These are phyloP conservation scores for Thuja plicata DNA, from an alignment of 83 land plant species.

Conservation along the genomic window DNA sequence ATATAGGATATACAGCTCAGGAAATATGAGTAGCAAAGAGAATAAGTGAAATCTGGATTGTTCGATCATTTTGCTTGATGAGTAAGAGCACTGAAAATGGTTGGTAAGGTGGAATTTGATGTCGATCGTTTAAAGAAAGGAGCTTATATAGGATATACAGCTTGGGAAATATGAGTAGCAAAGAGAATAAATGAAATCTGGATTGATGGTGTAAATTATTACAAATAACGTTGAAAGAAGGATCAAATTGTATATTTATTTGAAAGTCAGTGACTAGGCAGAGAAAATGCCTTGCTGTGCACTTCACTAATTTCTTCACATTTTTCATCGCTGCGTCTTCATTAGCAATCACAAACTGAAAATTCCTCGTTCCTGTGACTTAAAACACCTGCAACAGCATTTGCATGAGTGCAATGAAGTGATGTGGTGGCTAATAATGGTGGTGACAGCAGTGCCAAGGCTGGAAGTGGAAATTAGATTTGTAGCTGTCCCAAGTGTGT, in stretches of 20 bases:
- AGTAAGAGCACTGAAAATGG: background rate
- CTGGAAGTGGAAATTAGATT: no score
- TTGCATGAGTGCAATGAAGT: no score
- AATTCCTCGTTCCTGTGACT: no score
- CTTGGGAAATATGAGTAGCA: background rate
- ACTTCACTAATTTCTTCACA: background rate
- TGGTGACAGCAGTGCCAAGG: no score
- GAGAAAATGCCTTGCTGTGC: background rate
- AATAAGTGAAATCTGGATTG: background rate
- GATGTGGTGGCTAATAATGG: no score
- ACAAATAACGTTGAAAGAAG: background rate
- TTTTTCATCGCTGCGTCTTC: no score
- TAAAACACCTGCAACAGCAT: no score
- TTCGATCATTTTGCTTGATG: background rate
- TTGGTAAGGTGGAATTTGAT: background rate
- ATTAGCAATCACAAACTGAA: no score
- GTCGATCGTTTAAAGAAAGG: background rate
- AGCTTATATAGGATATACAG: background rate
- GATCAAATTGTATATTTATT: background rate
- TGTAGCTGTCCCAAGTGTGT: no score
- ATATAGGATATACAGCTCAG: background rate
- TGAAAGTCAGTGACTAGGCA: background rate
- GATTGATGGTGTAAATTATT: background rate
- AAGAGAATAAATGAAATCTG: background rate
- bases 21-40: background rate